These are phyloP conservation scores for Serendipita vermifera DNA, from an alignment of 768 basidiomycete species.

Conservation along the genomic window DNA sequence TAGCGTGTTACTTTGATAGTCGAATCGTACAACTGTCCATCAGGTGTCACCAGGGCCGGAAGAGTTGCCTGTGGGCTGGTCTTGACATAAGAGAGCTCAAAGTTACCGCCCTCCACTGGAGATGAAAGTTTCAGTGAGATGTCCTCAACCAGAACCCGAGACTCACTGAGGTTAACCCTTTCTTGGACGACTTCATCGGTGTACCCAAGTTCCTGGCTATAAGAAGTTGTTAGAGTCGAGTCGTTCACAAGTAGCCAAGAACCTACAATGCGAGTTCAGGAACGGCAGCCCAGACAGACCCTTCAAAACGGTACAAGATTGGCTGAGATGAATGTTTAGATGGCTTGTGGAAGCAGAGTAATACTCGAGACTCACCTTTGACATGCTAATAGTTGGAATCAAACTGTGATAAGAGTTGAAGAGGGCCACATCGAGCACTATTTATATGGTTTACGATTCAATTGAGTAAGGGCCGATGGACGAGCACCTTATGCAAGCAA, in stretches of 20 bases:
- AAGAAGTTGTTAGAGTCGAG: neutral
- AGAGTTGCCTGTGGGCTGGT: slow-evolving; percentile 34
- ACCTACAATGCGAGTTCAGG: slow-evolving; percentile 33
- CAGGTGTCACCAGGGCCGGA: slow-evolving; percentile 29
- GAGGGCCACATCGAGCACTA: slow-evolving; percentile 12
- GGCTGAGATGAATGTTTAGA: slow-evolving; percentile 18
- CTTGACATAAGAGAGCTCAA: slow-evolving; percentile 32
- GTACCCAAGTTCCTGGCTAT: slow-evolving; percentile 34
- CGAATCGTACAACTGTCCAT: slow-evolving; percentile 27
- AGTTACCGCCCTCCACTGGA: slow-evolving; percentile 33
- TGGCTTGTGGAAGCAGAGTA: slow-evolving; percentile 3
- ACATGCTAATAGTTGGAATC: neutral
- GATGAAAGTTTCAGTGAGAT: neutral
- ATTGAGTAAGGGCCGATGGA: slow-evolving; percentile 5
- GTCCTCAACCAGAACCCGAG: neutral
- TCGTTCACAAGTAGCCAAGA: neutral
- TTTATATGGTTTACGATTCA: slow-evolving; percentile 11
- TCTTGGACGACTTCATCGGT: slow-evolving; percentile 25
- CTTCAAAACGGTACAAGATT: slow-evolving; percentile 26
- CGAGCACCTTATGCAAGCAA: too few relatives aligned
- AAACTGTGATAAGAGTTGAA: neutral
- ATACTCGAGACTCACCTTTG: slow-evolving; percentile 6
- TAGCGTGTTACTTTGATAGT: slow-evolving; percentile 31
- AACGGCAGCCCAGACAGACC: slow-evolving; percentile 31
- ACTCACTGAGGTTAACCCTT: slow-evolving; percentile 21